Conservation (phyloP, 305 asterid genomes). For the Euphrasia arctica region DNA sequence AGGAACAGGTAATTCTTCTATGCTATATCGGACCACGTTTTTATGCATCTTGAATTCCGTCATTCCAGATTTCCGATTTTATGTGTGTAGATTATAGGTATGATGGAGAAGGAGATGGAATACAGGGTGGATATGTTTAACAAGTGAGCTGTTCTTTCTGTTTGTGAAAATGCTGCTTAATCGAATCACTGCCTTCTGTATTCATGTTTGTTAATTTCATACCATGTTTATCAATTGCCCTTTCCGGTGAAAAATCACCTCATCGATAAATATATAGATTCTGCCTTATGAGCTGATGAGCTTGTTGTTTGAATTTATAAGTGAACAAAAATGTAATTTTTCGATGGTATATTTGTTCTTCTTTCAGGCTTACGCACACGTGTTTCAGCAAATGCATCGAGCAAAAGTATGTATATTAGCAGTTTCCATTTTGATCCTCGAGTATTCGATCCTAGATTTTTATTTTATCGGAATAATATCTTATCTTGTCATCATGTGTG, state of each 20-base stretch:
- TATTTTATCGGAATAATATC: neutral
- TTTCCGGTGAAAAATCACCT: neutral
- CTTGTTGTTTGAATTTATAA: neutral
- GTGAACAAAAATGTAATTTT: neutral
- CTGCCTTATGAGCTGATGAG: neutral
- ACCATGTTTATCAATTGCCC: neutral
- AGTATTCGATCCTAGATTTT: neutral
- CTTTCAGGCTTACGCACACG: slow-evolving; percentile 77
- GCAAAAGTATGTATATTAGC: slow-evolving; percentile 48
- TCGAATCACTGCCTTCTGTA: neutral
- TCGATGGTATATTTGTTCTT: slow-evolving; percentile 24
- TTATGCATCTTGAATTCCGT: neutral
- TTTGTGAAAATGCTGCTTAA: slow-evolving; percentile 13
- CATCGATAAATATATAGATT: neutral
- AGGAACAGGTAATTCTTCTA: neutral
- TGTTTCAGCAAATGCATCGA: slow-evolving; percentile 83
- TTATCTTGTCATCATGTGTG: neutral
- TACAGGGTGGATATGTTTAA: slow-evolving; percentile 84
- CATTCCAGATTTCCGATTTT: neutral
- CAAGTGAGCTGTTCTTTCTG: slow-evolving; percentile 49
- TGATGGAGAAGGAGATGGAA: slow-evolving; percentile 95
- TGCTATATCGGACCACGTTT: neutral
- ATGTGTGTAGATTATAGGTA: slow-evolving; percentile 48
- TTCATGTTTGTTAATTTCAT: neutral
- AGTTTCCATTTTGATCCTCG: slow-evolving; percentile 6